phyloP scores from a whole-genome alignment of 306 rosid genomes.

The Hippophae gyantsensis region DNA sequence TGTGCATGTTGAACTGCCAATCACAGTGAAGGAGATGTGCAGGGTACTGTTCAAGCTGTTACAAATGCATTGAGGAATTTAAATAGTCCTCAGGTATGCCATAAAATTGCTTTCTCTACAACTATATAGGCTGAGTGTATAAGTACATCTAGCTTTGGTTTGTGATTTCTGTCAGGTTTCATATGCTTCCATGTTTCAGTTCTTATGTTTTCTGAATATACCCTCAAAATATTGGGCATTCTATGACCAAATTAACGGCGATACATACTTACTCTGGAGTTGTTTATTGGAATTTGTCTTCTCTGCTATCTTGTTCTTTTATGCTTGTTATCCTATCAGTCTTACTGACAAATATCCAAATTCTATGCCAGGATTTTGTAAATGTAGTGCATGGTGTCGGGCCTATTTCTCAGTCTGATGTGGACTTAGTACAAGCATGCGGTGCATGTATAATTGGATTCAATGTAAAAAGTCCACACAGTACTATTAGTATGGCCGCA shows the following conservation, averaged over 20 bases:
- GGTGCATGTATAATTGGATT: constrained; percentile 91
- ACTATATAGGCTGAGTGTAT: neutral
- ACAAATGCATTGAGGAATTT: constrained; percentile 73
- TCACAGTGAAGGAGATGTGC: constrained; percentile 90
- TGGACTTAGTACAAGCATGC: constrained; percentile 90
- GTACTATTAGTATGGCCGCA: constrained; percentile 48
- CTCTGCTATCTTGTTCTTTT: neutral
- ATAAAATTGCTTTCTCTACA: constrained; percentile 6
- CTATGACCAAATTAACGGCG: neutral
- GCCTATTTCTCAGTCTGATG: constrained; percentile 72
- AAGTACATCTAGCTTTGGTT: neutral
- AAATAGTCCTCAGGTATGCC: constrained; percentile 80
- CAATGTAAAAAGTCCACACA: constrained; percentile 70
- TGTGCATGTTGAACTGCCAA: constrained; percentile 75
- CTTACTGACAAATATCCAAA: constrained; percentile 13
- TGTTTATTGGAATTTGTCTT: neutral
- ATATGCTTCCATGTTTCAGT: neutral
- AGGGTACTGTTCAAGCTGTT: constrained; percentile 98
- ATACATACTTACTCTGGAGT: neutral
- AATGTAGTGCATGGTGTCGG: constrained; percentile 89
- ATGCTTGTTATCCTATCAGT: neutral
- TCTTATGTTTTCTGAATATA: neutral
- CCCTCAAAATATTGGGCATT: neutral
- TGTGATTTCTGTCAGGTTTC: neutral
- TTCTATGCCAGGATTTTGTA: constrained; percentile 55